Evolutionary conservation across 2,329 filamentous ascomycete species (phyloP).

Genomic region (Metarhizium album): DNA sequence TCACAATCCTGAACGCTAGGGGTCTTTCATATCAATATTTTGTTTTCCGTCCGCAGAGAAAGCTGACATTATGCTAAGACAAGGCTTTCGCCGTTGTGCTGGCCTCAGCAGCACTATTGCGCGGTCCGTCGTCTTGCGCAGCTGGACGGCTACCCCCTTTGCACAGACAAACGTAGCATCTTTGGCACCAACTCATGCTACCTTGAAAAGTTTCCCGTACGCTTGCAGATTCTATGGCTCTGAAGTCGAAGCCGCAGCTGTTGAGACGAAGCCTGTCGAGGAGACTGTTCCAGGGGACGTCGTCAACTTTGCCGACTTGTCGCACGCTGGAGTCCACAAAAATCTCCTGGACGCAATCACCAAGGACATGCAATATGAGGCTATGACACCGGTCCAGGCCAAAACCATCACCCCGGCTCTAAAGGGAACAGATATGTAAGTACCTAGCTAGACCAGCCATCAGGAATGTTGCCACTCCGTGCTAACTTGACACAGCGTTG

Average conservation of each 20-base stretch:
- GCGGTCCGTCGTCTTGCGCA: constrained; percentile 19
- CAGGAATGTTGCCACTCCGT: not conserved
- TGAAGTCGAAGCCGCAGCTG: constrained; percentile 25
- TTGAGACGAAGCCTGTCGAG: constrained; percentile 8
- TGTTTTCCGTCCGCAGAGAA: not conserved
- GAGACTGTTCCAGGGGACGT: constrained; percentile 14
- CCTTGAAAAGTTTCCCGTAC: constrained; percentile 14
- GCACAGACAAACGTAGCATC: constrained; percentile 12
- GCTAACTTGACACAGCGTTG: constrained; percentile 46
- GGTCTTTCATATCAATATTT: not conserved
- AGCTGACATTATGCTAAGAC: constrained; percentile 22
- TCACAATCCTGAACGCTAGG: not conserved
- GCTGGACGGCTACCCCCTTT: constrained; percentile 15
- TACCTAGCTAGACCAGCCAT: constrained; percentile 10
- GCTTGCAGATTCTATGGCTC: constrained; percentile 28
- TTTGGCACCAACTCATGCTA: constrained; percentile 9
- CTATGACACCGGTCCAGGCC: constrained; percentile 88
- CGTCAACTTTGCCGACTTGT: constrained; percentile 35
- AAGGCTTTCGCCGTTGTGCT: constrained; percentile 29
- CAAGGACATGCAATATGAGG: constrained; percentile 60
- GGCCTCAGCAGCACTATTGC: constrained; percentile 22
- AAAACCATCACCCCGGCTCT: constrained; percentile 74
- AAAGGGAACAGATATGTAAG: constrained; percentile 73
- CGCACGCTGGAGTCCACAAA: constrained; percentile 42
- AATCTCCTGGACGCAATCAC: constrained; percentile 60